These are phyloP conservation scores for Sherardia arvensis DNA, from an alignment of 257 asterid genomes.

Conservation along the genomic window DNA sequence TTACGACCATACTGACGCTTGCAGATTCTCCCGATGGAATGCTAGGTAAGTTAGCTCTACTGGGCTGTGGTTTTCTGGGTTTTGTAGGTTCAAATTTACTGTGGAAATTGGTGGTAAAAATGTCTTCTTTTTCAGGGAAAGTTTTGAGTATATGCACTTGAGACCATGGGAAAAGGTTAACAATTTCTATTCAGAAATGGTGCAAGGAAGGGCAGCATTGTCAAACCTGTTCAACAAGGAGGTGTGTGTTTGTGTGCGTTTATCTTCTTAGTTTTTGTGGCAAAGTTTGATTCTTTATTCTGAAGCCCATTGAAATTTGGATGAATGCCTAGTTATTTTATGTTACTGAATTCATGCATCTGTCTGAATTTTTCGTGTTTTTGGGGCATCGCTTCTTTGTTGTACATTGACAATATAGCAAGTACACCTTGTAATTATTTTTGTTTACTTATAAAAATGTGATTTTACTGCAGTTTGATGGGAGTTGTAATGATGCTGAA, in stretches of 20 bases:
- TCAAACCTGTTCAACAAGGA: constrained; percentile 49
- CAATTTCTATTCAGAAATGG: constrained; percentile 60
- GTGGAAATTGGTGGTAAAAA: neutral
- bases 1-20: constrained; percentile 56
- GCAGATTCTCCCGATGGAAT: constrained; percentile 61
- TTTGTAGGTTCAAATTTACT: neutral
- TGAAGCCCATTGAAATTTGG: neutral
- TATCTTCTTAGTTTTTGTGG: neutral
- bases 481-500: constrained; percentile 32
- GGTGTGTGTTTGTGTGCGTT: constrained; percentile 24
- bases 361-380: neutral
- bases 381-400: neutral
- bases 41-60: constrained; percentile 32
- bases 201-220: constrained; percentile 46
- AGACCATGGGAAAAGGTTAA: constrained; percentile 69
- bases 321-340: neutral
- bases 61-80: too few relatives aligned
- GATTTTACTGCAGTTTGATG: constrained; percentile 24
- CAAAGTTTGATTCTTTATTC: neutral
- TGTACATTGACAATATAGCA: constrained; percentile 8
- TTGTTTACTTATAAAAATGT: constrained; percentile 1
- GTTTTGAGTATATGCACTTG: constrained; percentile 69
- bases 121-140: constrained; percentile 51
- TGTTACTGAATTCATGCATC: neutral
- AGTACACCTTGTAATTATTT: neutral